These are phyloP conservation scores for Naganishia antarctica DNA, from an alignment of 768 basidiomycete species.

Conservation along the genomic window DNA sequence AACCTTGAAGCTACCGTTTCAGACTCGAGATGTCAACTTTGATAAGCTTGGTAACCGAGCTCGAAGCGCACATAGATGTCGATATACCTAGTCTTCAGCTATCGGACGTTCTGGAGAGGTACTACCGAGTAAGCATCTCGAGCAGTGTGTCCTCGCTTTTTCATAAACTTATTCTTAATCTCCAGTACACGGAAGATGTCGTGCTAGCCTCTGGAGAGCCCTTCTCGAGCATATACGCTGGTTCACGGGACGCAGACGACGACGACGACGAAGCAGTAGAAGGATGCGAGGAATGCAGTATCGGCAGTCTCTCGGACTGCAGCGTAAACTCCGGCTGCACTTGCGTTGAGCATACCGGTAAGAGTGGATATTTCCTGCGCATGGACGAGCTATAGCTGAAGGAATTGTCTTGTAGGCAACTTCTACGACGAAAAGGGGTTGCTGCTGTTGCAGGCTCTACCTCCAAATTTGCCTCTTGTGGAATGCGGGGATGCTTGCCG, in stretches of 20 bases:
- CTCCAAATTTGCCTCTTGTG: slow-evolving; percentile 42
- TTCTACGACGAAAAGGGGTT: slow-evolving; percentile 15
- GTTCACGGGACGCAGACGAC: not conserved
- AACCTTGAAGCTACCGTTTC: too few species aligned
- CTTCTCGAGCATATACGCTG: not conserved
- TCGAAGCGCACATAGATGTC: not conserved
- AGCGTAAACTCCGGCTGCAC: not conserved
- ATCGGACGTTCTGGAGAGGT: not conserved
- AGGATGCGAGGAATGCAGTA: not conserved
- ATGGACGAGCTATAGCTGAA: not conserved
- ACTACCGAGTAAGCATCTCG: not conserved
- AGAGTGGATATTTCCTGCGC: not conserved
- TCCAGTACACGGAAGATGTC: slow-evolving; percentile 5
- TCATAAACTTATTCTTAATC: not conserved
- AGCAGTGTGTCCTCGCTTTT: not conserved
- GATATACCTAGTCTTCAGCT: not conserved
- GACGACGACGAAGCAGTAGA: too few species aligned
- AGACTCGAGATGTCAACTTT: too few species aligned
- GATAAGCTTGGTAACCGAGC: too few species aligned
- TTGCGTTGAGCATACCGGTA: slow-evolving; percentile 22
- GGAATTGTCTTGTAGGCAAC: slow-evolving; percentile 23
- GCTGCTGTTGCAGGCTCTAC: slow-evolving; percentile 38
- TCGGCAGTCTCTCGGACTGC: not conserved
- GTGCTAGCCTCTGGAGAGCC: not conserved
- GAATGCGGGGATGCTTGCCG: slow-evolving; percentile 43